Conservation (phyloP, 169 alveolate species). For the Plasmodium fragile region DNA sequence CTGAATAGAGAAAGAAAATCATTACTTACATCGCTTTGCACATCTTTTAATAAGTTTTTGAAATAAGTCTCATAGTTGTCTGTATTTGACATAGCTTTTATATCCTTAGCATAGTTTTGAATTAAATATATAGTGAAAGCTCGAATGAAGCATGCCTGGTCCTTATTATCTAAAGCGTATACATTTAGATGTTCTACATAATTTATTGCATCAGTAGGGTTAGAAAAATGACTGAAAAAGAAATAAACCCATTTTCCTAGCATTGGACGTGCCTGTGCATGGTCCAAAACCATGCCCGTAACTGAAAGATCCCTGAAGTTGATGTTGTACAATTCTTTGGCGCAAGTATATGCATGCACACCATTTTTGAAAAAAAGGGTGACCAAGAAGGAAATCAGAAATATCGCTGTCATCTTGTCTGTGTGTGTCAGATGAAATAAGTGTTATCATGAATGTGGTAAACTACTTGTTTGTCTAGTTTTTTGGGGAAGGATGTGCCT, state of each 20-base stretch:
- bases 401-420: conserved; percentile 35
- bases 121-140: conserved; percentile 38
- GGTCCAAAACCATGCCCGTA: background rate
- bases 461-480: background rate
- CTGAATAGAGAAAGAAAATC: conserved; percentile 9
- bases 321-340: background rate
- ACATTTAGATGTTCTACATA: conserved; percentile 7
- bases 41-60: background rate
- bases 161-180: conserved; percentile 15
- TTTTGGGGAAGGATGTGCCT: background rate
- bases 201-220: conserved; percentile 2
- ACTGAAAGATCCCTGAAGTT: conserved; percentile 15
- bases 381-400: conserved; percentile 4
- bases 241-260: conserved; percentile 59
- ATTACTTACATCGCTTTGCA: background rate
- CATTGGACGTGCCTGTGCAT: background rate
- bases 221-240: conserved; percentile 34
- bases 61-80: background rate
- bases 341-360: conserved; percentile 12
- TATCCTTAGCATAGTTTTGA: conserved; percentile 16
- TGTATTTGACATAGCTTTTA: background rate
- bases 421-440: background rate
- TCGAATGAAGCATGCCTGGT: conserved; percentile 19
- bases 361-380: conserved; percentile 20
- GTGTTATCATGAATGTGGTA: background rate